Base-by-base conservation (phyloP, 208 protist species). In the Ichthyophonus hoferi region DNA sequence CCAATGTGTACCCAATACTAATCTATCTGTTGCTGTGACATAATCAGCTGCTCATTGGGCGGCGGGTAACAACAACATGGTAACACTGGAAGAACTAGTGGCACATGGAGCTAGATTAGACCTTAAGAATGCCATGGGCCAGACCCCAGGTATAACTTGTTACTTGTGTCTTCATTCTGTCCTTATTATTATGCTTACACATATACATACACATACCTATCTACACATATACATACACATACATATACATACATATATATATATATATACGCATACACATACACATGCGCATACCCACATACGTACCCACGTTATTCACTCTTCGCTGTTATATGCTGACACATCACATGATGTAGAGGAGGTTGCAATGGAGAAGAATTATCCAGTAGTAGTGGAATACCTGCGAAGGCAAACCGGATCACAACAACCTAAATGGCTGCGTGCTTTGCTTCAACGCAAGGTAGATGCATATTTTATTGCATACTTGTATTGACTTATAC, bases 21-120 rank as follows among this genome's bases (percentile, higher is more conserved):
- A 84, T 67, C 39, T 31, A 37, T 42, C 42, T 67, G 50, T n/a
- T 24, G 24, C 14, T 24, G 24, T 24, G 84, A 77, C 41, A 12
- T 67, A 42, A 37, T 67, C 84, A 78, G 84, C 40, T 87, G 41
- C 2, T 37, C 88, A 90, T 38, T 90, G 88, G 88, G 88, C 88
- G 1, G 58, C 40, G 2, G 58, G 58, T n/a, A 77, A 42, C 38
- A 40, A 40, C 37, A 90, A 90, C 37, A 77, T 41, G 17, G 37
- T 31, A 7, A 42, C 77, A 33, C 1, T 86, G 35, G 42, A 76
- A 34, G 50, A 87, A 43, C 38, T 90, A 31, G 37, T 90, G 24
- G 33, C 58, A n/a, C 31, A 7, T 2, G 87, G 78, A 34, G 87
- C 58, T 17, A 17, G 40, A 1, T 1, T 86, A 0, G 87, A 90